Evolutionary conservation across 2,329 filamentous ascomycete species (phyloP).

Genomic region (Tolypocladium inflatum): DNA sequence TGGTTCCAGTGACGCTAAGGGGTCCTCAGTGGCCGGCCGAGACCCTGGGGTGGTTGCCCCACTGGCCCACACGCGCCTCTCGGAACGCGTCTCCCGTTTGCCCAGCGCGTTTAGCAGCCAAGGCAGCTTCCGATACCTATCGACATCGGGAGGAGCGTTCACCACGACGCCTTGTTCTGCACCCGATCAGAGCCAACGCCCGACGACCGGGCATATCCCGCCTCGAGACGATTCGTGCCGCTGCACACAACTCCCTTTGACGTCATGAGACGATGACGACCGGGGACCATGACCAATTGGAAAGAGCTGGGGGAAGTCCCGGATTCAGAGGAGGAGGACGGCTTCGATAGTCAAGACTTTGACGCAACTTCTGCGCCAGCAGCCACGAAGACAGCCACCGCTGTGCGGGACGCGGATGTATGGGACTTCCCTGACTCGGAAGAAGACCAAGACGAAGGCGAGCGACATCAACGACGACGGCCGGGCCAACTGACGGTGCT

Average conservation of each 20-base stretch:
- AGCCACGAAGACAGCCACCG: not conserved
- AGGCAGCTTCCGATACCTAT: not conserved
- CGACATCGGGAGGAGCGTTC: not conserved
- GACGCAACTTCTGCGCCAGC: not conserved
- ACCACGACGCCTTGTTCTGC: not conserved
- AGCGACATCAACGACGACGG: not conserved
- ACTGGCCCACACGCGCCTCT: slow-evolving; percentile 3
- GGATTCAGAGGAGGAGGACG: slow-evolving; percentile 40
- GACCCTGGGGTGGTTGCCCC: not conserved
- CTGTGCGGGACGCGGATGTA: slow-evolving; percentile 11
- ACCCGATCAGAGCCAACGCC: not conserved
- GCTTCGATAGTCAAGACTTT: slow-evolving; percentile 27
- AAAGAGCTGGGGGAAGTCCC: slow-evolving; percentile 41
- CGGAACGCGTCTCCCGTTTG: slow-evolving; percentile 16
- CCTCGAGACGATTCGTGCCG: not conserved
- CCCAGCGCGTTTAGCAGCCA: slow-evolving; percentile 15
- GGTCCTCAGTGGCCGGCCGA: not conserved
- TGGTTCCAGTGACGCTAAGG: not conserved
- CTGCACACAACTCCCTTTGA: not conserved
- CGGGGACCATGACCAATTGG: slow-evolving; percentile 33
- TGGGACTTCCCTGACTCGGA: slow-evolving; percentile 27
- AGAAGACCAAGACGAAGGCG: slow-evolving; percentile 7
- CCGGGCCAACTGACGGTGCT: slow-evolving; percentile 1
- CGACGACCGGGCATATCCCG: not conserved
- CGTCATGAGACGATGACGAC: slow-evolving; percentile 15